Evolutionary conservation across 1,284 basidiomycete species (phyloP), one percentile per base, ranked within the genome.

Genomic region (Heterobasidion occidentale): DNA sequence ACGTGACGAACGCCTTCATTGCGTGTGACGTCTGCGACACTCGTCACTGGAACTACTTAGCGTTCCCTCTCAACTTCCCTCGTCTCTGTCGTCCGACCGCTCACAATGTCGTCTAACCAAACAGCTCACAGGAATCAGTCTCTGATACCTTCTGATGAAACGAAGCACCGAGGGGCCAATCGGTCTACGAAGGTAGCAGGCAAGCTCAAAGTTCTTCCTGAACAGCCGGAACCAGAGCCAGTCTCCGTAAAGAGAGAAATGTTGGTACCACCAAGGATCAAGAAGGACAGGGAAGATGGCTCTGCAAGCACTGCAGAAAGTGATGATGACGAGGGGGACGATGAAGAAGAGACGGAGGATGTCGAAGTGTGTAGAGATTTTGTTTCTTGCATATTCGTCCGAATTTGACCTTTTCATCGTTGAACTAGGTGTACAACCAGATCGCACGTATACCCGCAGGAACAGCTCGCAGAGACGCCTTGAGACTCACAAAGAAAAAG

Each of bases 171-270:
- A 55, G 87, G 88, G 1, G 87, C 88, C 14, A 89, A 90, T 62
- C 77, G 88, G 58, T 86, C 92, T n/a, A 94, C 94, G 1, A 97
- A 97, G 68, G 81, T 85, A 20, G 84, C 87, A 6, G 79, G 85
- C 58, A 96, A 96, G 69, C 84, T 97, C 65, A 96, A 97, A 70
- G 93, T 97, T 46, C 79, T 98, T 17, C 94, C 94, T 47, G 93
- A 95, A 63, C 91, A 96, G 66, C 91, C 91, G 9, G 88, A 94
- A 60, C 70, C 77, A 55, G 70, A 74, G 52, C 65, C 70, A 55
- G 66, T 75, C 53, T 60, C 62, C 38, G 60, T 60, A 14, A 65
- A 67, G 46, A 58, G 61, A 47, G 58, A 54, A 15, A 58, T 65
- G 1, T 62, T 65, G 17, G 58, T 63, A 1, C 70, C 71, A 9